Evolutionary conservation across 805 yeast species (phyloP).

Genomic region (Tetrapisispora namnaoensis): DNA sequence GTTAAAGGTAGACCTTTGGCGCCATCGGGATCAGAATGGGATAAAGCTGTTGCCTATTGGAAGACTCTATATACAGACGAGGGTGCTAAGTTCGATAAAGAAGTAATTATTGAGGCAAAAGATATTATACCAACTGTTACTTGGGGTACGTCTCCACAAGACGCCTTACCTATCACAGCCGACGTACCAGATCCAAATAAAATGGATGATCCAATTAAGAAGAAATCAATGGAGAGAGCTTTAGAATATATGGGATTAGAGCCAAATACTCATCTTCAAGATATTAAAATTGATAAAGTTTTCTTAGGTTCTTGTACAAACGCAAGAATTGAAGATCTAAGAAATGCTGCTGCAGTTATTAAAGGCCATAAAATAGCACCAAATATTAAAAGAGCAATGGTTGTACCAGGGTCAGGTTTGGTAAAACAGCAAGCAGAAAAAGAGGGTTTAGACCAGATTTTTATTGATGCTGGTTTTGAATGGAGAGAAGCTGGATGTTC

Average conservation of each 20-base stretch:
- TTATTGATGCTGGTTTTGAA: conserved; percentile 86
- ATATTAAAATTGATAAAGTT: conserved; percentile 80
- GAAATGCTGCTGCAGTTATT: conserved; percentile 90
- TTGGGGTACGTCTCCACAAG: conserved; percentile 99
- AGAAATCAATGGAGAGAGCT: conserved; percentile 84
- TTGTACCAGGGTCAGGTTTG: conserved; percentile 96
- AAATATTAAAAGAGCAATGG: conserved; percentile 70
- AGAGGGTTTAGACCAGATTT: conserved; percentile 89
- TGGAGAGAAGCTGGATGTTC: conserved; percentile 99
- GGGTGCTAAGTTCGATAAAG: conserved; percentile 83
- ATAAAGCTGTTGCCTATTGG: conserved; percentile 89
- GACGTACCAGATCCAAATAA: conserved; percentile 82
- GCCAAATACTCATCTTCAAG: conserved; percentile 69
- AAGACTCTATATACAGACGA: conserved; percentile 76
- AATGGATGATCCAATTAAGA: conserved; percentile 60
- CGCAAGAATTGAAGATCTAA: conserved; percentile 92
- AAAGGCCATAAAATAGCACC: conserved; percentile 82
- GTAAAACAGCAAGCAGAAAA: conserved; percentile 88
- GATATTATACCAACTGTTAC: conserved; percentile 95
- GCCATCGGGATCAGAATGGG: conserved; percentile 92
- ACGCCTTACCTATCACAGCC: conserved; percentile 90
- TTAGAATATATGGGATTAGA: conserved; percentile 83
- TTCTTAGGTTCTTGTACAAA: conserved; percentile 98
- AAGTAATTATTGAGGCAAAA: conserved; percentile 65
- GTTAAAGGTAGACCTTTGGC: conserved; percentile 90